Evolutionary conservation across 768 basidiomycete genomes (phyloP), one percentile per base, ranked within the genome.

Genomic region (Lentinula boryana): DNA sequence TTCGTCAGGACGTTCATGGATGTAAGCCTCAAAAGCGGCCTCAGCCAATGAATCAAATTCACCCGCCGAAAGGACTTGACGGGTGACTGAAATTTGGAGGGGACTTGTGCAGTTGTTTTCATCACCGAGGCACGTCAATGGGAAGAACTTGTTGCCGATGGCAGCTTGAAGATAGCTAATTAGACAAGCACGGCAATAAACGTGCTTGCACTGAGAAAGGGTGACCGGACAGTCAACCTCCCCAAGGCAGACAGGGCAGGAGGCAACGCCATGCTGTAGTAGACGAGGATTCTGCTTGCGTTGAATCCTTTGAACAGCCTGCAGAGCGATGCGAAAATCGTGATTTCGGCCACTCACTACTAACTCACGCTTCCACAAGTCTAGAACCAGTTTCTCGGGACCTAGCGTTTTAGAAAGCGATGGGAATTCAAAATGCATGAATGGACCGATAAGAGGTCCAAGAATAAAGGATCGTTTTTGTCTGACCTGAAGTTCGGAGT

Each of bases 201-300:
- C 66, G 68, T 93, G 90, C 1, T 86, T 83, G 63, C 91, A 93
- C 9, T 36, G 35, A 7, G 68, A 69, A 1, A 91, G 76, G 10
- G 74, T 75, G 3, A 85, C 69, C 0, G 86, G 86, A 77, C 69
- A 0, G 79, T 72, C 1, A 5, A 80, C 79, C 46, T 82, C 77
- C 58, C 78, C 78, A 60, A 91, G 82, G 69, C 91, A 93, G 3
- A 91, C 84, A 0, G 91, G 90, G 65, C 91, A 93, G 8, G 68
- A 66, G 12, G 60, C 68, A 18, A 61, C 64, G 41, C 63, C 69
- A 36, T 52, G 70, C 43, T 48, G 62, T 32, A 63, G 62, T 32
- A 63, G 53, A 40, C 63, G 63, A 18, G 68, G 67, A 35, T 62
- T 64, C 50, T 73, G 66, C 16, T 73, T 72, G 21, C 71, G 68